Evolutionary conservation across 495 filamentous ascomycete species (phyloP), one percentile per base, ranked within the genome.

Genomic region (Pseudevernia furfuracea): DNA sequence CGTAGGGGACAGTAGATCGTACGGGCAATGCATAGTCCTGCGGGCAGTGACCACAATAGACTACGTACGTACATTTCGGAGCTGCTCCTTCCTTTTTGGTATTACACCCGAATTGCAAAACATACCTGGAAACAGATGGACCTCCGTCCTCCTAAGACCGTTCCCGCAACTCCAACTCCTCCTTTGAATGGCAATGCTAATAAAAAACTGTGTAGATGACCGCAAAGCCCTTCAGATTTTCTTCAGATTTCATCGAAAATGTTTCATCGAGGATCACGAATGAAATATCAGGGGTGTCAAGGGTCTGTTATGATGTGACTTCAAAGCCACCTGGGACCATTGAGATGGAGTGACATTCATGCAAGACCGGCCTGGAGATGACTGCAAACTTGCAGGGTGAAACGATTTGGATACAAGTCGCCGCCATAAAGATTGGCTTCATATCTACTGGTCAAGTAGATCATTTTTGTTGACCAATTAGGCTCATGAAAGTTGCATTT

Each of bases 271-370:
- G 89, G 58, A 96, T 96, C 60, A 82, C 89, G 49, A 96, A 96
- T 73, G 90, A 96, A 75, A 90, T 96, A 7, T 76, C 88, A 61
- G 91, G 90, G 11, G 80, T 88, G 14, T 85, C 81, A 66, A 73
- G 87, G n/a, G 85, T 89, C 43, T 66, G 82, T 23, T 88, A 87
- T 62, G 83, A 86, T 61, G 32, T 58, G 17, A 67, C 68, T 0
- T 62, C 57, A 11, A 69, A 69, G 38, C 68, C 68, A n/a, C 68
- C 68, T 49, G 68, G 62, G 5, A 69, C 68, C 1, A 67, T 69
- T 46, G 68, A 69, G 39, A 65, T 69, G 65, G 61, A 63, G 36
- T 63, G n/a, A 3, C 25, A 14, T 39, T 37, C 30, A n/a, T n/a
- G n/a, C n/a, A n/a, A n/a, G n/a, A n/a, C n/a, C 11, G 23, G 23